Percentiles rank a stretch among this genome's conserved stretches.
These are phyloP conservation scores for Pseudogymnoascus verrucosus DNA, from an alignment of 2,329 filamentous ascomycete species.

Conservation along the genomic window DNA sequence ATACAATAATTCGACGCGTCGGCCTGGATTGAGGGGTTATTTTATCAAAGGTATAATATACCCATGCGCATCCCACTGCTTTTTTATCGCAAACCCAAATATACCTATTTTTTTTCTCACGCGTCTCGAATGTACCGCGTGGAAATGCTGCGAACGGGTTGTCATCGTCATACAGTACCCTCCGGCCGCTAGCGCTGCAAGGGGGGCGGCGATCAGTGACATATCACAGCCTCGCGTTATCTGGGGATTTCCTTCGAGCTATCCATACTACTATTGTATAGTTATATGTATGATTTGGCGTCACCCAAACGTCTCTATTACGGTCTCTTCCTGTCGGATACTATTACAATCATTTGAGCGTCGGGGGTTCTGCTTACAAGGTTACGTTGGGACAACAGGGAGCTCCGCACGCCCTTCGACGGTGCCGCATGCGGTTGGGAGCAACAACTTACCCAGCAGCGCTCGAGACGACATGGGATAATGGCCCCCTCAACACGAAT, in stretches of 20 bases:
- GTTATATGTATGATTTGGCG: neutral
- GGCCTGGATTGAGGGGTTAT: neutral
- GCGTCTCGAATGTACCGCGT: neutral
- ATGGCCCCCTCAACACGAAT: conserved; percentile 35
- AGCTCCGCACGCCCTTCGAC: neutral
- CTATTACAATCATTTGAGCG: neutral
- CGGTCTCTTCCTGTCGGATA: neutral
- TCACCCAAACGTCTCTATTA: neutral
- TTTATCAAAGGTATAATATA: neutral
- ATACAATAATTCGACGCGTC: neutral
- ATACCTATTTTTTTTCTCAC: neutral
- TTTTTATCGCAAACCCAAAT: neutral
- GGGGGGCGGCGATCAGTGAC: neutral
- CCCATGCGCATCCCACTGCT: neutral
- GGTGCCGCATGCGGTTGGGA: neutral
- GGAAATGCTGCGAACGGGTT: neutral
- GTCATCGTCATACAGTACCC: neutral
- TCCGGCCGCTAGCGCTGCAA: neutral
- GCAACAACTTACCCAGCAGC: neutral
- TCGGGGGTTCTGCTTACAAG: neutral
- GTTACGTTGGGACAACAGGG: neutral
- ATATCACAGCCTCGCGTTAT: neutral
- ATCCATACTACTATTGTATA: neutral
- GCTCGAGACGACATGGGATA: conserved; percentile 10
- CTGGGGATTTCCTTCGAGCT: neutral